Percentiles rank a stretch among this genome's conserved stretches.
phyloP scores from a whole-genome alignment of 1,284 basidiomycete species.

The Boletus smithii region DNA sequence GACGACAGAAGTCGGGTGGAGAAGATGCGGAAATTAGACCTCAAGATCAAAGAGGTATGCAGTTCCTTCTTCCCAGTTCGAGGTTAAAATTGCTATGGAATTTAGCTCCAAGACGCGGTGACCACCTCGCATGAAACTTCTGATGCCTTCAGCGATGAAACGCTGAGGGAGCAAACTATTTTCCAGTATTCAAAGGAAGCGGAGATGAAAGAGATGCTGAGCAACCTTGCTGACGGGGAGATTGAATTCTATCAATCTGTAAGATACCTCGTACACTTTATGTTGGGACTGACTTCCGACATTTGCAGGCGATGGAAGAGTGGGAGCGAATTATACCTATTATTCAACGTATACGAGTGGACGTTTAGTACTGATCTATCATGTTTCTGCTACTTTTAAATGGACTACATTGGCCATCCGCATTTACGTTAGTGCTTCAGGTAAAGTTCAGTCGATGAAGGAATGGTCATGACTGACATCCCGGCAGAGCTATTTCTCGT shows the following conservation, averaged over 20 bases:
- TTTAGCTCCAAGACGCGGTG: constrained; percentile 91
- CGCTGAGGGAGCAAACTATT: constrained; percentile 82
- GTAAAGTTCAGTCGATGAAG: constrained; percentile 1
- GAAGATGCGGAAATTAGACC: constrained; percentile 88
- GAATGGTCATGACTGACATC: not conserved
- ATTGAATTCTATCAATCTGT: constrained; percentile 91
- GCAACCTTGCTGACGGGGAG: constrained; percentile 87
- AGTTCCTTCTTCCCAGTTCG: not conserved
- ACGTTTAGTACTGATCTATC: constrained; percentile 51
- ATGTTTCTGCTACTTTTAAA: constrained; percentile 11
- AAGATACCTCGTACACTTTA: constrained; percentile 26
- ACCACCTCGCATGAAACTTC: constrained; percentile 93
- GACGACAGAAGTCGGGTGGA: constrained; percentile 92
- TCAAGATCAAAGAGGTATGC: constrained; percentile 90
- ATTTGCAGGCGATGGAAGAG: constrained; percentile 77
- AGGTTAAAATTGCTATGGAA: constrained; percentile 2
- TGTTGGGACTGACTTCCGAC: constrained; percentile 6
- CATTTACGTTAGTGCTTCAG: constrained; percentile 8
- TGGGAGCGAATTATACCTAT: constrained; percentile 89
- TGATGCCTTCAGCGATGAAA: constrained; percentile 93
- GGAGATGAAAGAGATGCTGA: constrained; percentile 95
- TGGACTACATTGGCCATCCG: constrained; percentile 5
- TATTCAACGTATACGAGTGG: constrained; percentile 84
- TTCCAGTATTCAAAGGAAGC: constrained; percentile 89
- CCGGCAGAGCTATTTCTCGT: constrained; percentile 5